phyloP scores from a whole-genome alignment of 2,329 filamentous ascomycete genomes.

The Trichophyton mentagrophytes region DNA sequence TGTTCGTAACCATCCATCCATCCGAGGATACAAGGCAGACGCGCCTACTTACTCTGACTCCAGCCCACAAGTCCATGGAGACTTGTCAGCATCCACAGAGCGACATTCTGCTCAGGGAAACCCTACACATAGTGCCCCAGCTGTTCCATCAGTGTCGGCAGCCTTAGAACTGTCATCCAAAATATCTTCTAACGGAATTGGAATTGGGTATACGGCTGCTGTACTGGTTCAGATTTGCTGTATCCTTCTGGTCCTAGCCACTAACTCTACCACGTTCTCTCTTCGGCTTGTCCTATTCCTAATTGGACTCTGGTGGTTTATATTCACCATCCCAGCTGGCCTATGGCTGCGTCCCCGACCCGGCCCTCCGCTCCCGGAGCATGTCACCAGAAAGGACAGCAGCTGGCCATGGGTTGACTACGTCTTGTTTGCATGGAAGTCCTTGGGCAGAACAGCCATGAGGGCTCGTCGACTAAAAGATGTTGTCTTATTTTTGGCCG shows the following conservation, averaged over 20 bases:
- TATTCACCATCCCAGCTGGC: constrained; percentile 79
- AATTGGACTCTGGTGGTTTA: constrained; percentile 82
- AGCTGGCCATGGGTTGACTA: constrained; percentile 54
- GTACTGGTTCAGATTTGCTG: constrained; percentile 71
- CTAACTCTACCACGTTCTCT: constrained; percentile 69
- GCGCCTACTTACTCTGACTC: constrained; percentile 2
- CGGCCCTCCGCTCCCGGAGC: constrained; percentile 59
- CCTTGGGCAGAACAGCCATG: constrained; percentile 65
- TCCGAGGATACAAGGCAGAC: constrained; percentile 23
- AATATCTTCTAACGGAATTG: constrained; percentile 85
- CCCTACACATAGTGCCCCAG: constrained; percentile 19
- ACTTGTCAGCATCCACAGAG: not conserved
- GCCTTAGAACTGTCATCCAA: constrained; percentile 75
- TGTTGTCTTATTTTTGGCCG: constrained; percentile 70
- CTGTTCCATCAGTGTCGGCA: constrained; percentile 31
- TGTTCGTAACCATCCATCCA: constrained; percentile 65
- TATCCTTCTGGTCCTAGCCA: constrained; percentile 60
- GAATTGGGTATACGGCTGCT: constrained; percentile 81
- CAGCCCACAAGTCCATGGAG: not conserved
- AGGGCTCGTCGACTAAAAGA: constrained; percentile 64
- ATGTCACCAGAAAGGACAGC: constrained; percentile 21
- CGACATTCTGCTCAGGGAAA: not conserved
- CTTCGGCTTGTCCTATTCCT: constrained; percentile 76
- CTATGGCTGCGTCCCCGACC: constrained; percentile 80
- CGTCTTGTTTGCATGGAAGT: constrained; percentile 72